Evolutionary conservation across 257 asterid species (phyloP), one percentile per base, ranked within the genome.

Genomic region (Nicotiana undulata): DNA sequence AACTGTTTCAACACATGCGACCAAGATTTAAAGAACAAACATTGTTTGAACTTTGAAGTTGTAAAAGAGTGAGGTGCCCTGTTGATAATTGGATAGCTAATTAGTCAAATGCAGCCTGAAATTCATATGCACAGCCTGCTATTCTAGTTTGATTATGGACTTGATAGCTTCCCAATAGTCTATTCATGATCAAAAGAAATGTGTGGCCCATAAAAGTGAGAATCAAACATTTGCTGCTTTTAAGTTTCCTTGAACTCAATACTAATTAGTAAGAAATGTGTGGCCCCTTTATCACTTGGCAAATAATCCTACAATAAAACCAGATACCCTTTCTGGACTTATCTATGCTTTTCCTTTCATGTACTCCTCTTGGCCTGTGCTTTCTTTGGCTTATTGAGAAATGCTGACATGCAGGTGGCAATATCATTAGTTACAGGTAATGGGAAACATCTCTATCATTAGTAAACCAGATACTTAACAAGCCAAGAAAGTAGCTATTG

Each of bases 381-480:
- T n/a, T n/a, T n/a, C n/a, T 84, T 70, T 60, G 76, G 59, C 85
- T 51, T 56, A 53, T 70, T 64, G 77, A 58, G 65, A 52, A 81
- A 74, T 40, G 55, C 9, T 52, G 37, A 17, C 28, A 67, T 79
- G 52, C 49, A 77, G 63, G 37, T 77, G 58, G 3, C 58, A n/a
- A 28, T 40, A 18, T 20, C 22, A 34, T 32, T 51, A 34, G 32
- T 53, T 18, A 34, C 28, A 51, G 29, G 4, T 28, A 46, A 44
- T 8, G 17, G 77, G 2, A 64, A 79, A 16, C 53, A n/a, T 79
- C 60, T 17, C 58, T 26, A 70, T 40, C 77, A 70, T 58, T 70
- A 70, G 34, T 11, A 40, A 68, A 40, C 77, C 11, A 32, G 56
- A 28, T 37, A 12, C 20, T 11, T 40, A 40, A 13, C 34, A 44